Evolutionary conservation across 768 basidiomycete genomes (phyloP), one percentile per base, ranked within the genome.

Genomic region (Trametes cingulata): DNA sequence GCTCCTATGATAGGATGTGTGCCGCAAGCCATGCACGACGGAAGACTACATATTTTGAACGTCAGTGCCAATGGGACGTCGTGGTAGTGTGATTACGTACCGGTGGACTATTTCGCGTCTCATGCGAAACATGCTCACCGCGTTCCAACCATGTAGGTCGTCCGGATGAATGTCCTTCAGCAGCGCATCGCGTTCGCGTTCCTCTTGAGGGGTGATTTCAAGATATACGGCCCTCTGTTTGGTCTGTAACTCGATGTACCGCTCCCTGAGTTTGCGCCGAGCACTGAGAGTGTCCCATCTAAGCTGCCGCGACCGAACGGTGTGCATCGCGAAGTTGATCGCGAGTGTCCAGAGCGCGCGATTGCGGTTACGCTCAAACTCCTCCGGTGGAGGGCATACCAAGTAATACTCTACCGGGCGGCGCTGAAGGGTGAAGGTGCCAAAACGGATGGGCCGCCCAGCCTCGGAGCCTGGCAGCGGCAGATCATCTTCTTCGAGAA

Each of bases 301-400:
- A 7, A 63, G 22, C 13, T n/a, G 24, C 9, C 52, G 43, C 19
- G 41, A 39, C n/a, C 57, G 56, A 7, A 51, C 48, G 15, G 22
- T 35, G 22, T 48, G 48, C 14, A 56, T 10, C 1, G 50, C 42
- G 17, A 46, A 20, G 42, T 53, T 56, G 43, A 53, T 17, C 5
- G 52, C 62, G 27, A 59, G 48, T 6, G 35, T 35, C 62, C 62
- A 63, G 4, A 59, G 56, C 12, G 49, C 46, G 1, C 50, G 42
- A 6, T n/a, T 8, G 33, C 51, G 50, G 45, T 51, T 62, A 14
- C 22, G 24, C 6, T 40, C 39, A 29, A 51, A 51, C 6, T 29
- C 33, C 27, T 49, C 35, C 37, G 41, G 39, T 15, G 46, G 47
- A 3, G 54, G 53, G 24, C 60, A 49, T 14, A 43, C 42, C 6